phyloP scores from a whole-genome alignment of 495 filamentous ascomycete genomes.

The Lophiotrema nucula region DNA sequence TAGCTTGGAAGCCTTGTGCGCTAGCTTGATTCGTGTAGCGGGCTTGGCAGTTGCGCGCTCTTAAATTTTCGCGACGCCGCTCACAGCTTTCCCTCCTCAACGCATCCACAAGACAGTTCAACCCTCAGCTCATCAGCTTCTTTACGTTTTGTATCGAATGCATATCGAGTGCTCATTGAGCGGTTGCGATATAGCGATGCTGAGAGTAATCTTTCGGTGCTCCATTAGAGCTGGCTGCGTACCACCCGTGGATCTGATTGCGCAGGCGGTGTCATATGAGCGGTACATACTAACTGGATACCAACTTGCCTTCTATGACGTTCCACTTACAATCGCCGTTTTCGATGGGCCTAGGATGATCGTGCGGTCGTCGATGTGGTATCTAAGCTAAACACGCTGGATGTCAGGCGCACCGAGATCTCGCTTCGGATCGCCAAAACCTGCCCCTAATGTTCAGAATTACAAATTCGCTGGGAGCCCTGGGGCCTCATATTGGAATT shows the following conservation, averaged over 20 bases:
- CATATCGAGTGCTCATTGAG: conserved; percentile 16
- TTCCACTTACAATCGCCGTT: too few relatives aligned
- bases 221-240: conserved; percentile 26
- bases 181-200: conserved; percentile 21
- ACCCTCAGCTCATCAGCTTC: conserved; percentile 19
- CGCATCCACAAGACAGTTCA: conserved; percentile 28
- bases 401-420: too few relatives aligned
- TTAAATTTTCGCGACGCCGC: background rate
- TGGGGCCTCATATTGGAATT: too few relatives aligned
- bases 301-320: too few relatives aligned
- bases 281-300: too few relatives aligned
- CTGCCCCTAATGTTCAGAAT: too few relatives aligned
- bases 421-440: too few relatives aligned
- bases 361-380: too few relatives aligned
- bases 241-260: conserved; percentile 12
- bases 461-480: too few relatives aligned
- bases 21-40: background rate
- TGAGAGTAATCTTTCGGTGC: conserved; percentile 12
- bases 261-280: conserved; percentile 25
- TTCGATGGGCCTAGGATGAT: too few relatives aligned
- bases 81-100: background rate
- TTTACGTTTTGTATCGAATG: conserved; percentile 24
- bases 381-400: too few relatives aligned
- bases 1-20: background rate
- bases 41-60: background rate